Conservation (phyloP, 371 early-diverging fungal species). For the Zopfochytrium polystomum region DNA sequence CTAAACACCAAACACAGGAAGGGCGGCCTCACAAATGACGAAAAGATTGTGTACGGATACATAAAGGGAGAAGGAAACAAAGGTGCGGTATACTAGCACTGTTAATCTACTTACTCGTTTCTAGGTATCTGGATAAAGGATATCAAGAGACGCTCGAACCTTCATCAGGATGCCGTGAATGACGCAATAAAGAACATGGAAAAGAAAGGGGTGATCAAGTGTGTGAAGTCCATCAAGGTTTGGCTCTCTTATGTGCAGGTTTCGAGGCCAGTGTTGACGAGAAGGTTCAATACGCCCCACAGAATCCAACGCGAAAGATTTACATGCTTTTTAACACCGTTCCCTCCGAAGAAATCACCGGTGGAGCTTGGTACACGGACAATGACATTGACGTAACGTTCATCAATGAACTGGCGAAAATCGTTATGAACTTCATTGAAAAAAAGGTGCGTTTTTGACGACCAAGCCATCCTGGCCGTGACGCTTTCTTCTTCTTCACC, state of each 20-base stretch:
- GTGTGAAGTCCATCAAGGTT: slow-evolving; percentile 91
- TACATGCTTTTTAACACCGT: slow-evolving; percentile 90
- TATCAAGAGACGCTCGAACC: slow-evolving; percentile 77
- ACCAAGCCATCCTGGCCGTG: neutral
- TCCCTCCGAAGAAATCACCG: slow-evolving; percentile 92
- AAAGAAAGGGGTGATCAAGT: slow-evolving; percentile 80
- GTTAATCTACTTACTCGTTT: neutral
- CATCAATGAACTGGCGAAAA: slow-evolving; percentile 76
- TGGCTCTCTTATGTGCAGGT: neutral
- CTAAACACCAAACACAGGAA: slow-evolving; percentile 21
- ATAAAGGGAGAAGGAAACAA: slow-evolving; percentile 80
- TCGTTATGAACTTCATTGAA: slow-evolving; percentile 72
- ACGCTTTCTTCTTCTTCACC: neutral
- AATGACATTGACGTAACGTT: slow-evolving; percentile 94
- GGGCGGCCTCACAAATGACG: slow-evolving; percentile 37
- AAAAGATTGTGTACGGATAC: slow-evolving; percentile 65
- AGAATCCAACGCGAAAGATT: slow-evolving; percentile 83
- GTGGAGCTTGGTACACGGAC: slow-evolving; percentile 97
- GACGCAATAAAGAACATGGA: slow-evolving; percentile 83
- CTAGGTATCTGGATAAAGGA: slow-evolving; percentile 87
- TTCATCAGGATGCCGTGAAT: slow-evolving; percentile 78
- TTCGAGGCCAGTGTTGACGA: neutral
- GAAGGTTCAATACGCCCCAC: neutral
- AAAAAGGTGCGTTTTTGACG: slow-evolving; percentile 52
- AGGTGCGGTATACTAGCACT: slow-evolving; percentile 29